phyloP scores from a whole-genome alignment of 2,329 filamentous ascomycete species.

The Calonectria fujianensis region DNA sequence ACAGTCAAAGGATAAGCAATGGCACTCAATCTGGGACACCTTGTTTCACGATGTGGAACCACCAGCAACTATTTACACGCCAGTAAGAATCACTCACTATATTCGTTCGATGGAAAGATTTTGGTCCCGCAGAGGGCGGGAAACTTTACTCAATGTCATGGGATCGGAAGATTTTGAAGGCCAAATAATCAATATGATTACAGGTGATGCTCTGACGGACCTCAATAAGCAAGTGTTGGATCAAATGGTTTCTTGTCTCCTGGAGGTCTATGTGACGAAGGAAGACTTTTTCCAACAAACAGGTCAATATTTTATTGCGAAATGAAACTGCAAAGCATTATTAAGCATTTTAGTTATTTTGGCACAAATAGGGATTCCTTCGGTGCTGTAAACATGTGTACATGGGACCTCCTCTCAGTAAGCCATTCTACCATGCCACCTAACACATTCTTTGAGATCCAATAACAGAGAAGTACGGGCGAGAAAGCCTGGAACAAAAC shows the following conservation, averaged over 20 bases:
- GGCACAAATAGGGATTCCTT: neutral
- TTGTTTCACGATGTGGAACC: neutral
- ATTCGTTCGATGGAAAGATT: neutral
- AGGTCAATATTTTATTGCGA: no score
- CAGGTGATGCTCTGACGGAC: neutral
- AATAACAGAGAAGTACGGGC: no score
- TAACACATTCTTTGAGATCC: no score
- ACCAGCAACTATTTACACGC: neutral
- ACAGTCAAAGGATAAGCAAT: slow-evolving; percentile 5
- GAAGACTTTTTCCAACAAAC: neutral
- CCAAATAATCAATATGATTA: neutral
- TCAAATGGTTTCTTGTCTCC: neutral
- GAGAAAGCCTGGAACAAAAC: no score
- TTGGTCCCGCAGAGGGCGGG: neutral
- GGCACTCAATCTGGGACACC: neutral
- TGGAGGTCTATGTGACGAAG: neutral
- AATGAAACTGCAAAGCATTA: neutral
- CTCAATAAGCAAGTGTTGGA: neutral
- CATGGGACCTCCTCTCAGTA: neutral
- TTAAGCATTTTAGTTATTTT: neutral
- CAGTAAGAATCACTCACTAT: neutral
- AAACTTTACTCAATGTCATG: neutral
- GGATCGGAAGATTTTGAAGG: neutral
- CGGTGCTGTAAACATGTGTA: neutral
- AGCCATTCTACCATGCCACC: no score